A percentile compares a stretch with the other conserved stretches of the same genome.
Conservation (phyloP, 2,329 filamentous ascomycete species). For the Hypoxylon rubiginosum region DNA sequence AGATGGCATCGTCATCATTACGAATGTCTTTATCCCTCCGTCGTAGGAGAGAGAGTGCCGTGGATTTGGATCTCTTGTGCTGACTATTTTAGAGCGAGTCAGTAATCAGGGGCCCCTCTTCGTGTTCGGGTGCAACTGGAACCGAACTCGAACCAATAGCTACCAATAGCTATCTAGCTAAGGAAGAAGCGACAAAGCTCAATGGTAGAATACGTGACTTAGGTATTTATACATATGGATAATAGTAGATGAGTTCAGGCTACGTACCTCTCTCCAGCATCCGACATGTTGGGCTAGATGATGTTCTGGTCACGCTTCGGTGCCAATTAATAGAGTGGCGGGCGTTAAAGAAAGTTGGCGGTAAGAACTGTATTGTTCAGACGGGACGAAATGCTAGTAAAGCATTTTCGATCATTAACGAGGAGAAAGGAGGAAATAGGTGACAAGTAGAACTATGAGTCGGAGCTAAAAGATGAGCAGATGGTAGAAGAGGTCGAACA, state of each 20-base stretch:
- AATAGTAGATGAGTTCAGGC: constrained; percentile 9
- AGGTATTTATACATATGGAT: no score
- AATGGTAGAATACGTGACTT: constrained; percentile 19
- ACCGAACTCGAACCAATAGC: constrained; percentile 2
- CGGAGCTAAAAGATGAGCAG: background rate
- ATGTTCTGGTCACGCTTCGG: constrained; percentile 20
- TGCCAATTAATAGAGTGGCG: constrained; percentile 14
- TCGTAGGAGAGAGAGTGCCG: constrained; percentile 67
- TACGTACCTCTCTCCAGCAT: constrained; percentile 55
- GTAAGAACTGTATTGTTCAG: constrained; percentile 12
- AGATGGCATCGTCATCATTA: constrained; percentile 63
- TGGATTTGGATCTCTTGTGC: constrained; percentile 69
- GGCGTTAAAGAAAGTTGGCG: constrained; percentile 19
- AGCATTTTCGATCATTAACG: constrained; percentile 26
- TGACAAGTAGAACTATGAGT: background rate
- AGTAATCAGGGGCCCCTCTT: constrained; percentile 25
- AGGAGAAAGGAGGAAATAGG: background rate
- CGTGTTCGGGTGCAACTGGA: constrained; percentile 5
- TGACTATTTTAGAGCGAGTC: constrained; percentile 47
- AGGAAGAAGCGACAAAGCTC: background rate
- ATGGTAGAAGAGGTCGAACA: background rate
- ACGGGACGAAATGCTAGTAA: constrained; percentile 10
- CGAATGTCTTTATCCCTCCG: constrained; percentile 61
- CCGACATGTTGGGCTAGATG: constrained; percentile 52
- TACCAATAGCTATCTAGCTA: background rate